phyloP scores from a whole-genome alignment of 257 asterid species.

The Coffea eugenioides region DNA sequence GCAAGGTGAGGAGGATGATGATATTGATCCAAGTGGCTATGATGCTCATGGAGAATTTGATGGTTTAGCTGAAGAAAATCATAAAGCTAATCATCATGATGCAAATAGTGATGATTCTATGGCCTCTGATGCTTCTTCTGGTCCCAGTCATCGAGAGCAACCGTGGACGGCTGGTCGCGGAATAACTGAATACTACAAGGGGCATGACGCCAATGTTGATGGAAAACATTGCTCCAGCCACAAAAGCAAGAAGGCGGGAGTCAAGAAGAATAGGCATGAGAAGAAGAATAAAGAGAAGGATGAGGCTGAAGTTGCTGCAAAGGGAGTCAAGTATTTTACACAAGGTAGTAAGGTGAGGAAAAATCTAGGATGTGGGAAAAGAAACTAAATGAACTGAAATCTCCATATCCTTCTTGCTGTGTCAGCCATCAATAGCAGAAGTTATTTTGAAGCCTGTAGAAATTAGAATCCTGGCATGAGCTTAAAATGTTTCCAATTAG shows the following conservation, averaged over 20 bases:
- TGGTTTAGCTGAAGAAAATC: not conserved
- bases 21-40: not conserved
- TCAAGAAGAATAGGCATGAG: slow-evolving; percentile 20
- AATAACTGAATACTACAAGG: not conserved
- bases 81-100: not conserved
- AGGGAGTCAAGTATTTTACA: slow-evolving; percentile 11
- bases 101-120: slow-evolving; percentile 40
- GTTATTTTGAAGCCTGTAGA: slow-evolving; percentile 1
- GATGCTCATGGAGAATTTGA: slow-evolving; percentile 11
- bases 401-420: not conserved
- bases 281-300: slow-evolving; percentile 18
- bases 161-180: slow-evolving; percentile 1
- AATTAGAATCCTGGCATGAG: not conserved
- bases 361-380: slow-evolving; percentile 24
- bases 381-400: slow-evolving; percentile 9
- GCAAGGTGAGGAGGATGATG: slow-evolving; percentile 11
- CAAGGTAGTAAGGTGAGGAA: slow-evolving; percentile 30
- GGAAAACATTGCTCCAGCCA: slow-evolving; percentile 1
- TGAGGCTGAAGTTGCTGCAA: slow-evolving; percentile 10
- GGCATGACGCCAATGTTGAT: slow-evolving; percentile 6
- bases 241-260: slow-evolving; percentile 5
- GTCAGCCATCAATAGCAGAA: not conserved
- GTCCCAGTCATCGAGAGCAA: slow-evolving; percentile 27
- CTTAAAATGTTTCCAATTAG: slow-evolving; percentile 11
- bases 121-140: slow-evolving; percentile 50